Conservation (phyloP, 495 filamentous ascomycete species). For the Cryomyces minteri region DNA sequence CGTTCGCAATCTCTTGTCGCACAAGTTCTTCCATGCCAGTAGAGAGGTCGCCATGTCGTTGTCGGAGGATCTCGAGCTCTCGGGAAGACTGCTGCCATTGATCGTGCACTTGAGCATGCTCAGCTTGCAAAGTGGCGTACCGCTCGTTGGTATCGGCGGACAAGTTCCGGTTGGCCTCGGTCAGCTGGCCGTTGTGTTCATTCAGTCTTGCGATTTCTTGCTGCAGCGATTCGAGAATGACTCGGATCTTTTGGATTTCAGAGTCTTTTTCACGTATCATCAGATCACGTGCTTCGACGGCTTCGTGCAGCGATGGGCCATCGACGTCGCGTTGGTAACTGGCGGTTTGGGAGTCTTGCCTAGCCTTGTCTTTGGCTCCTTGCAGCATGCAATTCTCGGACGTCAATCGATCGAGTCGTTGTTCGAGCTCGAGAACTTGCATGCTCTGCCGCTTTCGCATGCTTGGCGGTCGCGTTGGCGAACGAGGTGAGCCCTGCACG, state of each 20-base stretch:
- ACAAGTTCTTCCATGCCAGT: slow-evolving; percentile 45
- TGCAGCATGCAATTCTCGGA: slow-evolving; percentile 64
- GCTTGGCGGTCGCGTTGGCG: slow-evolving; percentile 88
- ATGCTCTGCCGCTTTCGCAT: slow-evolving; percentile 84
- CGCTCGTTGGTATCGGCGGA: slow-evolving; percentile 45
- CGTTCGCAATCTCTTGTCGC: slow-evolving; percentile 37
- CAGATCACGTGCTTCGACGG: slow-evolving; percentile 34
- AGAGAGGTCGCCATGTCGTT: slow-evolving; percentile 37
- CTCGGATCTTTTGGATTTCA: slow-evolving; percentile 64
- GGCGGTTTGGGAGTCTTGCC: slow-evolving; percentile 33
- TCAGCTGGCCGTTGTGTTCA: slow-evolving; percentile 55
- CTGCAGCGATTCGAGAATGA: slow-evolving; percentile 58
- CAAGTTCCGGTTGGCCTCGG: slow-evolving; percentile 47
- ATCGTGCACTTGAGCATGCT: slow-evolving; percentile 31
- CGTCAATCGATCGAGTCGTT: slow-evolving; percentile 56
- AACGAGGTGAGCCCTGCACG: slow-evolving; percentile 74
- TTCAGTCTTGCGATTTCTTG: slow-evolving; percentile 57
- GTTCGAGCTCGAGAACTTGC: slow-evolving; percentile 76
- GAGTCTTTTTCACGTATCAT: slow-evolving; percentile 43
- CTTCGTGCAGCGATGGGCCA: slow-evolving; percentile 30
- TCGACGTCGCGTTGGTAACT: slow-evolving; percentile 36
- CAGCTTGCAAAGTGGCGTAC: slow-evolving; percentile 38
- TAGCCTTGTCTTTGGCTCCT: slow-evolving; percentile 50
- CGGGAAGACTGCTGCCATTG: slow-evolving; percentile 27
- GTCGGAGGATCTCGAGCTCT: slow-evolving; percentile 45